Evolutionary conservation across 2,329 filamentous ascomycete genomes (phyloP), one percentile per base, ranked within the genome.

Genomic region (Nectriaceae sp.): DNA sequence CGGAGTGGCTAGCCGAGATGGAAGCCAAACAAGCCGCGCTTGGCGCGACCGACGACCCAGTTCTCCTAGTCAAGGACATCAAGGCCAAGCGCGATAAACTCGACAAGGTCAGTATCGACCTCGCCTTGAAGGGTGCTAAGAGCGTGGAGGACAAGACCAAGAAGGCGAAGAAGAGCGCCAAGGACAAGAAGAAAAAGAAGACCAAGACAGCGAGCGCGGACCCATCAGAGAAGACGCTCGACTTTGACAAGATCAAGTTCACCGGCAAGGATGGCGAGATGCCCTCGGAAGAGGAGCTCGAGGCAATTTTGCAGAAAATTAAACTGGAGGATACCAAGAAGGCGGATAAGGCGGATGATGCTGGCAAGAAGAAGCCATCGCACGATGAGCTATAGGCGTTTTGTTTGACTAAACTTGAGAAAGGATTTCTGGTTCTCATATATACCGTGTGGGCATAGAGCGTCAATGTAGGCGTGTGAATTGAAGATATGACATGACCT

Each of bases 1-100:
- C 78, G 15, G 75, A 79, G 18, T 99, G 93, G 93, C 77, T 99
- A 18, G 80, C 84, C 24, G 80, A 87, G 55, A 87, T 88, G 65
- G 71, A 89, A 40, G 74, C 78, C 3, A 79, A 80, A 59, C 93
- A 97, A 69, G 81, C 84, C 22, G 85, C 83, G 57, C 81, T 96
- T 3, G 73, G 78, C 15, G 71, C 76, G 2, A 84, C 84, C 2
- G 89, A 90, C 10, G 85, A 97, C 56, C 89, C 90, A 0, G 85
- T 85, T 5, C 76, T 96, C 8, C 78, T 87, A 1, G 74, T 84
- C 56, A 85, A 86, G 63, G 92, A 96, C 21, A 70, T 96, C 22
- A 74, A 83, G 49, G 77, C 75, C 20, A 87, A 87, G 69, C 79
- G 84, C 15, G 82, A 85, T 60, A 82, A 88, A 65, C 78, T 97